A percentile compares a stretch with the other conserved stretches of the same genome.
Conservation (phyloP, 2,329 filamentous ascomycete genomes). For the Geosmithia putterillii region DNA sequence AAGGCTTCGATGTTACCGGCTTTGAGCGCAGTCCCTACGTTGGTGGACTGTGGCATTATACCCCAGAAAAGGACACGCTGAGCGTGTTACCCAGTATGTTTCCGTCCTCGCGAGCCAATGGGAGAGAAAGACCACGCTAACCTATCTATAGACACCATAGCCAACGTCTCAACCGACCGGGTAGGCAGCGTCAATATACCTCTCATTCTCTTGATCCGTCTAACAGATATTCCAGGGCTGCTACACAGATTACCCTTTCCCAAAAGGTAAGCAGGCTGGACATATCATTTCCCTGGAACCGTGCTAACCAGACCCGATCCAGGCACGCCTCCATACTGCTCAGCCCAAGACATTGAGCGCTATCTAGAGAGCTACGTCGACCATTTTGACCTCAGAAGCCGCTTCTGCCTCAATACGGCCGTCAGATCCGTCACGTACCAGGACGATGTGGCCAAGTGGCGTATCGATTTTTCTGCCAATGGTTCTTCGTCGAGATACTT, state of each 20-base stretch:
- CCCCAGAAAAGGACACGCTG: conserved; percentile 23
- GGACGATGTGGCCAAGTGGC: conserved; percentile 10
- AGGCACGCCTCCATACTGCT: conserved; percentile 7
- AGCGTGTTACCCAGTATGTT: conserved; percentile 14
- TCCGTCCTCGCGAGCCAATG: neutral
- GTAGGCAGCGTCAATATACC: conserved; percentile 1
- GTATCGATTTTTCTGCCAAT: conserved; percentile 7
- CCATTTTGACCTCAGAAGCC: conserved; percentile 15
- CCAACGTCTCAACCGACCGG: conserved; percentile 13
- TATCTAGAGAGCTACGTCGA: conserved; percentile 19
- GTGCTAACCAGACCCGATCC: neutral
- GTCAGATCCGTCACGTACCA: conserved; percentile 6
- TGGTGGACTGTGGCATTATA: conserved; percentile 31
- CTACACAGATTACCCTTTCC: conserved; percentile 22
- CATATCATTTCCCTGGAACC: neutral
- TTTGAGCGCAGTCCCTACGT: conserved; percentile 17
- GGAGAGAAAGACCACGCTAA: neutral
- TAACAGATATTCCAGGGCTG: conserved; percentile 12
- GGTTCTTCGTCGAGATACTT: conserved; percentile 10
- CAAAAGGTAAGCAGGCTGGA: conserved; percentile 9
- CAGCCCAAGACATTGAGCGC: conserved; percentile 11
- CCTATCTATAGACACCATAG: conserved; percentile 8
- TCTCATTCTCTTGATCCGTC: neutral
- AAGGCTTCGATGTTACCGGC: conserved; percentile 24
- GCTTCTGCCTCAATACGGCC: conserved; percentile 11